Base-by-base conservation (phyloP, 495 filamentous ascomycete genomes). In the Glarea lozoyensis region DNA sequence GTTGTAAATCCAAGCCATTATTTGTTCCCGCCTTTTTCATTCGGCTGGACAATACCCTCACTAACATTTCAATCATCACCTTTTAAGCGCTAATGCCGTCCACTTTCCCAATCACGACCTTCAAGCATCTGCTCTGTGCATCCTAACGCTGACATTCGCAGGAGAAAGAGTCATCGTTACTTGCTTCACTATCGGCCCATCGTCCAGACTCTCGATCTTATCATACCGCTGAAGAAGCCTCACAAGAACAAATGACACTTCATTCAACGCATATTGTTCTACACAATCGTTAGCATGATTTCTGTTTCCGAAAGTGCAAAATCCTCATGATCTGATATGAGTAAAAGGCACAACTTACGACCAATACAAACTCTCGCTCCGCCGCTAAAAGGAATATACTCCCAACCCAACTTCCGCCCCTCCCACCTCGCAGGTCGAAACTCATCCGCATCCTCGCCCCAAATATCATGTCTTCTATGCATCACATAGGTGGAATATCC, bases 321-420 rank as follows among this genome's bases (percentile, higher is more conserved):
- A 35, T 5, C 10, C 6, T 35, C 16, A 13, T 25, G 23, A 18
- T 1, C 10, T 15, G 21, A 42, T 10, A 35, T 15, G 12, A 24
- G 18, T 13, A 7, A 43, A 17, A 10, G 17, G 12, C n/a, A n/a
- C n/a, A n/a, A 53, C 45, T 48, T 23, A 45, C 46, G 88, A 15
- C 89, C 89, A 55, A 94, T 73, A 62, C 89, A 96, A 42, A 94
- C 87, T 34, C 89, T 68, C 22, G 73, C 71, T 1, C 77, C 75
- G 10, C 76, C 74, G 48, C 67, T 70, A 50, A 81, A 81, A 0
- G 74, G 72, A n/a, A 77, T 44, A 48, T 72, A 77, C 29, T 63
- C 65, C 82, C 82, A 86, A 1, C 49, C 46, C 43, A 66, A 64
- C 53, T 67, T 65, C 9, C 48, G 47, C 11, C 37, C 40, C 23